phyloP scores from a whole-genome alignment of 371 early-diverging fungal species.

The Circinella minor region DNA sequence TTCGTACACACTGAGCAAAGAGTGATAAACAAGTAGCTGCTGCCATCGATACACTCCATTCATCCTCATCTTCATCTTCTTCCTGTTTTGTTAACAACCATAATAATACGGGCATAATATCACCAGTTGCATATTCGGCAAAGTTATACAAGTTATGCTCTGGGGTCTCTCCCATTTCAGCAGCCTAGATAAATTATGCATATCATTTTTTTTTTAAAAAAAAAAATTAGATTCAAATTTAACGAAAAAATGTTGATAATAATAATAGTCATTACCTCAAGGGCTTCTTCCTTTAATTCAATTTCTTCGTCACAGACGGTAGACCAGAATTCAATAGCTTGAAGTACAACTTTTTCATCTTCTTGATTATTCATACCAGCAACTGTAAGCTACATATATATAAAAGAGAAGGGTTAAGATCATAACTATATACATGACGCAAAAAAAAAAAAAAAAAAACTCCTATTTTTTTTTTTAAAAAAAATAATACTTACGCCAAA shows the following conservation, averaged over 20 bases:
- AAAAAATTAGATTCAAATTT: background rate
- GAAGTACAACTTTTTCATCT: constrained; percentile 86
- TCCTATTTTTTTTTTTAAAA: background rate
- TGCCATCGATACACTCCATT: constrained; percentile 98
- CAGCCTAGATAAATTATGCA: constrained; percentile 39
- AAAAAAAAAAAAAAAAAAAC: constrained; percentile 17
- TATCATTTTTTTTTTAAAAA: background rate
- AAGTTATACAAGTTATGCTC: constrained; percentile 73
- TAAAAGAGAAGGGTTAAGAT: too few species aligned
- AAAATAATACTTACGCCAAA: constrained; percentile 73
- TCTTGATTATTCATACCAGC: constrained; percentile 80
- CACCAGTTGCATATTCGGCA: constrained; percentile 75
- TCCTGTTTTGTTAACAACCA: constrained; percentile 91
- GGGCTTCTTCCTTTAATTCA: constrained; percentile 61
- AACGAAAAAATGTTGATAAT: background rate
- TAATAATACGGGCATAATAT: constrained; percentile 88
- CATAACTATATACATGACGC: background rate
- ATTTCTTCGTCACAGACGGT: constrained; percentile 96
- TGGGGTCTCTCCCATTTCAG: constrained; percentile 56
- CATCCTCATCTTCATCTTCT: constrained; percentile 97
- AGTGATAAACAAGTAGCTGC: constrained; percentile 92
- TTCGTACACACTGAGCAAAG: constrained; percentile 82
- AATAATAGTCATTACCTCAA: constrained; percentile 30
- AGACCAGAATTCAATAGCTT: constrained; percentile 99
- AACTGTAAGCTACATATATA: constrained; percentile 72